Conservation (phyloP, 148 eudicot genomes). For the Dianthus caryophyllus region DNA sequence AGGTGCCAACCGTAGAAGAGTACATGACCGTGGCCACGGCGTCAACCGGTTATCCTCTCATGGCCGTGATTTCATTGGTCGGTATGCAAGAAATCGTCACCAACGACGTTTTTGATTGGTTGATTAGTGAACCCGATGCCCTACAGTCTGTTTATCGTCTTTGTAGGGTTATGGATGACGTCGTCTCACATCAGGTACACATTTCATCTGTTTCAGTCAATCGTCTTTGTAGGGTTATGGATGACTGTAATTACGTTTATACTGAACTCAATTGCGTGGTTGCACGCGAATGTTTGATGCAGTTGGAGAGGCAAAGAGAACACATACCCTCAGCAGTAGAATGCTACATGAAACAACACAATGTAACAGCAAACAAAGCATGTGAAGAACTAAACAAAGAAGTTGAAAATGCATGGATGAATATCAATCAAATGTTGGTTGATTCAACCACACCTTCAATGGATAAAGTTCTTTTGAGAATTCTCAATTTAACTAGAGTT, state of each 20-base stretch:
- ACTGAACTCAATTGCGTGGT: background rate
- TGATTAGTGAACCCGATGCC: background rate
- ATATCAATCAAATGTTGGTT: background rate
- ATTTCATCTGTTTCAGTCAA: background rate
- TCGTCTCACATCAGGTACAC: conserved; percentile 14
- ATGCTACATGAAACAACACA: conserved; percentile 22
- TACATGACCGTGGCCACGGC: background rate
- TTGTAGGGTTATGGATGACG: conserved; percentile 15
- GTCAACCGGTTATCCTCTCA: background rate
- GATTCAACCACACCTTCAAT: background rate
- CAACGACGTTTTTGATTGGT: conserved; percentile 4
- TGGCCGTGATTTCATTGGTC: background rate
- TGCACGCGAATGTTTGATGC: background rate
- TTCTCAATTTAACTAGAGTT: conserved; percentile 8
- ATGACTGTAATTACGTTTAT: background rate
- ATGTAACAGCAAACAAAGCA: background rate
- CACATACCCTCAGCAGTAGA: conserved; percentile 20
- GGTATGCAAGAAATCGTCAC: conserved; percentile 12
- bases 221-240: no score
- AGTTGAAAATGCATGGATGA: conserved; percentile 10
- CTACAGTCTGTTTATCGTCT: background rate
- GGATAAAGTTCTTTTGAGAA: background rate
- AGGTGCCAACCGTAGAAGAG: conserved; percentile 11
- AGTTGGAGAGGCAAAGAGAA: conserved; percentile 21
- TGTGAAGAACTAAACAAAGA: background rate